phyloP scores from a whole-genome alignment of 2,329 filamentous ascomycete species.

The Claviceps sorghi region DNA sequence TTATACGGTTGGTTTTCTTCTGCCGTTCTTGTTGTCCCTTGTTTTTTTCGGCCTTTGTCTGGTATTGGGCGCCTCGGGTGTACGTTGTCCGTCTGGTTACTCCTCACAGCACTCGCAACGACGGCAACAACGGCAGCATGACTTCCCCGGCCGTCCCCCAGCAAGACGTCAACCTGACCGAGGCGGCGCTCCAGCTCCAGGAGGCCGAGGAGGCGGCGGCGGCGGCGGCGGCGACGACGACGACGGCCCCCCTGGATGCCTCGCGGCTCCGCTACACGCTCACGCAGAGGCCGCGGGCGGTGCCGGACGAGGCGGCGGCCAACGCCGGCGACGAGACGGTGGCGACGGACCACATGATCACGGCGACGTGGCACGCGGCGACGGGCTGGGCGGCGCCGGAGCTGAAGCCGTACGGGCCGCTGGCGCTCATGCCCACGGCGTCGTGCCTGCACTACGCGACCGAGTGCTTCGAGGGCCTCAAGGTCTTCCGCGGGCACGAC shows the following conservation, averaged over 20 bases:
- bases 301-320: constrained; percentile 35
- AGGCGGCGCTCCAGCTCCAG: constrained; percentile 37
- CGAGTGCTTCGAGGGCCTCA: constrained; percentile 77
- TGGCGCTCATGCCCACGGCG: constrained; percentile 67
- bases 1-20: no score
- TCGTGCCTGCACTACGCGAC: constrained; percentile 79
- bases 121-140: constrained; percentile 20
- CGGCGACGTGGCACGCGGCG: constrained; percentile 48
- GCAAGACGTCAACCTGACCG: constrained; percentile 36
- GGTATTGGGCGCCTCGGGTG: no score
- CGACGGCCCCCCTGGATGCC: constrained; percentile 44
- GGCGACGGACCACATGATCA: constrained; percentile 82
- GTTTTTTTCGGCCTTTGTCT: no score
- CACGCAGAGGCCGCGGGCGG: constrained; percentile 34
- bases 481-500: constrained; percentile 67
- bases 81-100: no score
- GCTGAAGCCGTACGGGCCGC: constrained; percentile 61
- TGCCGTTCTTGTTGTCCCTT: no score
- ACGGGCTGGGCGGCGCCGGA: constrained; percentile 61
- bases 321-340: constrained; percentile 35
- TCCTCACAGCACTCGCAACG: neutral
- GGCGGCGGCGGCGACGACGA: constrained; percentile 29
- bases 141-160: constrained; percentile 30
- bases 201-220: no score
- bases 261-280: constrained; percentile 44